Evolutionary conservation across 2,329 filamentous ascomycete species (phyloP).

Genomic region (Fusarium nygamai): DNA sequence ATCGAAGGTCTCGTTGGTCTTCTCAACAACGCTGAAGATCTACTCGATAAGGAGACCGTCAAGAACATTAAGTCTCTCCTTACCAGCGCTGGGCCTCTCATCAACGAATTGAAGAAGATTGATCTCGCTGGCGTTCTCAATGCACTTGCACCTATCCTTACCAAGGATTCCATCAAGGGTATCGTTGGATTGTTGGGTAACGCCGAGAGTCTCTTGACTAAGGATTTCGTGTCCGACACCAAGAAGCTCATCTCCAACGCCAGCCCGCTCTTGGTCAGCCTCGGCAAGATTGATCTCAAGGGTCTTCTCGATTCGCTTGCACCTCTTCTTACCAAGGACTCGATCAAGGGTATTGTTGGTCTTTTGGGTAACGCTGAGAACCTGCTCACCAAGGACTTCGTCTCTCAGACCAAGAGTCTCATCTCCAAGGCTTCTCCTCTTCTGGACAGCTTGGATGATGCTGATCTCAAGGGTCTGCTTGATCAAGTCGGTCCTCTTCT

Average conservation of each 20-base stretch:
- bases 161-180: conserved; percentile 46
- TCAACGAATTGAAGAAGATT: conserved; percentile 46
- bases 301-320: conserved; percentile 37
- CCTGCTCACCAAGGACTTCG: conserved; percentile 43
- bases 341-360: conserved; percentile 46
- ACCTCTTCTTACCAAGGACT: conserved; percentile 46
- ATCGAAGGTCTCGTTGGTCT: conserved; percentile 43
- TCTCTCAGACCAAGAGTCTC: conserved; percentile 39
- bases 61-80: conserved; percentile 41
- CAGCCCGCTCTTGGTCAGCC: conserved; percentile 45
- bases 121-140: conserved; percentile 49
- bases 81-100: conserved; percentile 43
- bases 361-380: conserved; percentile 48
- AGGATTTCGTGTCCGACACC: conserved; percentile 35
- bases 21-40: conserved; percentile 39
- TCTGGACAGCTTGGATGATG: conserved; percentile 46
- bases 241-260: conserved; percentile 42
- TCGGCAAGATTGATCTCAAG: conserved; percentile 49
- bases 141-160: conserved; percentile 40
- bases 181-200: conserved; percentile 47
- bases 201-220: conserved; percentile 42
- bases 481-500: conserved; percentile 49
- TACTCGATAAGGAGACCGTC: conserved; percentile 37
- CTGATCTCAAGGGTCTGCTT: conserved; percentile 46
- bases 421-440: conserved; percentile 46